phyloP scores from a whole-genome alignment of 2,329 filamentous ascomycete genomes.

The Grosmannia penicillata region DNA sequence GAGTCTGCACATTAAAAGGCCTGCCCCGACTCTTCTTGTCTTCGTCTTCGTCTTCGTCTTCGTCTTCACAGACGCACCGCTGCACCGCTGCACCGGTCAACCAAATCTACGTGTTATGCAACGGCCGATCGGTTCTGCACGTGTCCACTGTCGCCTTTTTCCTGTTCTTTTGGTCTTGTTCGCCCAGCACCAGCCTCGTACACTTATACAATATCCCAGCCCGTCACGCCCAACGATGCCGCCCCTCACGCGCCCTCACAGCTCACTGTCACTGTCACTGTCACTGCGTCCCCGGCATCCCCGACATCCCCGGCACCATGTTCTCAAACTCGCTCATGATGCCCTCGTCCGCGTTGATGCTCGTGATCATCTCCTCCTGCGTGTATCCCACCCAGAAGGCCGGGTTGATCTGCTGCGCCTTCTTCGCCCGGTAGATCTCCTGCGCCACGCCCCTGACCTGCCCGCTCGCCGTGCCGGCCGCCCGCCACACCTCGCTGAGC shows the following conservation, averaged over 20 bases:
- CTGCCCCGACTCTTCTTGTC: too few relatives aligned
- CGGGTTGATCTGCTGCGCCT: conserved; percentile 36
- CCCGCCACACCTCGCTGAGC: conserved; percentile 56
- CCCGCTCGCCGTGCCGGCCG: conserved; percentile 51
- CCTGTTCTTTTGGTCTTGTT: too few relatives aligned
- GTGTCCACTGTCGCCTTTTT: too few relatives aligned
- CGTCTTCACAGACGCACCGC: too few relatives aligned
- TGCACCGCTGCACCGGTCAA: too few relatives aligned
- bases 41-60: too few relatives aligned
- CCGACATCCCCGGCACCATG: conserved; percentile 15
- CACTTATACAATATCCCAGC: neutral
- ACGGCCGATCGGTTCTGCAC: too few relatives aligned
- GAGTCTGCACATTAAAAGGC: too few relatives aligned
- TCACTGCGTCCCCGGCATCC: conserved; percentile 13
- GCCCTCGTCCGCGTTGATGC: conserved; percentile 39
- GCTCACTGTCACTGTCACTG: neutral
- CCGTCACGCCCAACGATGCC: neutral
- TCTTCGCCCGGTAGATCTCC: conserved; percentile 51
- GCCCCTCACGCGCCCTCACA: neutral
- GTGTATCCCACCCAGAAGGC: conserved; percentile 40
- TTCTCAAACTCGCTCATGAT: conserved; percentile 43
- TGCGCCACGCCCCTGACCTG: conserved; percentile 70
- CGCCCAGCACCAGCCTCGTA: too few relatives aligned
- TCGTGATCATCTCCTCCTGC: conserved; percentile 38
- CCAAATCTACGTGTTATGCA: too few relatives aligned